These are phyloP conservation scores for Myxozyma neglecta DNA, from an alignment of 805 yeast genomes.

Conservation along the genomic window DNA sequence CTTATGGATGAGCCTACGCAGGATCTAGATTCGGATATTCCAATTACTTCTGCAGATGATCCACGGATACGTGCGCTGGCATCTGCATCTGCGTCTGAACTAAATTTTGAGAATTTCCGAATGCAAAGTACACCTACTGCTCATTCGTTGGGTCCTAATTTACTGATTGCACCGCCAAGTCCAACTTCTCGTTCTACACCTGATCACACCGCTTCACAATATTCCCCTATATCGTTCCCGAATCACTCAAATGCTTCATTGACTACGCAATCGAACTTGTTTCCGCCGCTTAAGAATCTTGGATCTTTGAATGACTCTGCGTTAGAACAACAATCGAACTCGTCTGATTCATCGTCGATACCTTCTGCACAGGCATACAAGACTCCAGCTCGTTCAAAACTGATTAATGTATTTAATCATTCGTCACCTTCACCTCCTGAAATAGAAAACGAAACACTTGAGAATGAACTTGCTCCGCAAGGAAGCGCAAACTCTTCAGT, in stretches of 20 bases:
- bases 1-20: slow-evolving; percentile 25
- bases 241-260: slow-evolving; percentile 4
- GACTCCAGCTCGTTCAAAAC: slow-evolving; percentile 4
- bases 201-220: slow-evolving; percentile 1
- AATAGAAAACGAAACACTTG: not conserved
- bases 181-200: not conserved
- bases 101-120: not conserved
- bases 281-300: not conserved
- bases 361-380: not conserved
- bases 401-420: slow-evolving; percentile 13
- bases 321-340: not conserved
- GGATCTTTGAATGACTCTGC: not conserved
- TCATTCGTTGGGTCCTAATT: not conserved
- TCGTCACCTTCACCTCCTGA: not conserved
- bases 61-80: not conserved
- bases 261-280: not conserved
- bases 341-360: not conserved
- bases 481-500: slow-evolving; percentile 1
- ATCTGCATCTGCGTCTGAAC: not conserved
- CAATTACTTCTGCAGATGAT: not conserved
- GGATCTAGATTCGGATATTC: not conserved
- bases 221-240: slow-evolving; percentile 1
- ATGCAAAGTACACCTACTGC: slow-evolving; percentile 1
- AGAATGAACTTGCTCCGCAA: not conserved
- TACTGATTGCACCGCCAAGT: not conserved